Evolutionary conservation across 441 rosid genomes (phyloP), one percentile per base, ranked within the genome.

Genomic region (Erysimum pusillum): DNA sequence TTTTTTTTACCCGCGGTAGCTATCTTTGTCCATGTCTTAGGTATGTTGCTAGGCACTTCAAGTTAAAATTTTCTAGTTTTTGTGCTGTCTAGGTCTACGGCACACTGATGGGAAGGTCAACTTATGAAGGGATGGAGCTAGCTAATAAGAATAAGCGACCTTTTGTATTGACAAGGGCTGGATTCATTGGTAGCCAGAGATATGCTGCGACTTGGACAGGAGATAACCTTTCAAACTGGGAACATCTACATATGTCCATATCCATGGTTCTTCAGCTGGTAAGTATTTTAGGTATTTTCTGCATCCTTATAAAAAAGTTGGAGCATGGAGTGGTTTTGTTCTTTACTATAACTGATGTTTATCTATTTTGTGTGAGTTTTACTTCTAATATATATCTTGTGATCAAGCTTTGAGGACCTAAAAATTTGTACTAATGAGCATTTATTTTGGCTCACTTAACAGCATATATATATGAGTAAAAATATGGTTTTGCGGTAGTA

Each of bases 171-270:
- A 90, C 99, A 34, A 89, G 98, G 68, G 99, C 99, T 83, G 98
- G 99, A 82, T 96, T 91, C 69, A 76, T 88, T 63, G 97, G 98
- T 72, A 90, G 97, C 79, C 97, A 96, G 79, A 90, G 88, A 77
- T 90, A 89, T 85, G 98, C 96, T 65, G 99, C 98, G 35, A 93
- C 97, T 17, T 93, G 99, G 99, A 91, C 97, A 0, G 97, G 98
- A 66, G 99, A 96, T 86, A 96, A 96, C 79, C 85, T 90, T 75
- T 96, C 99, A 69, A 93, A 76, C 48, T 93, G 99, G 99, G 92
- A 96, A 81, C 97, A 96, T 80, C 82, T 93, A 48, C 97, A 91
- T 82, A 89, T 93, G 98, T 88, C 94, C 70, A 86, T 93, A 82
- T 82, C 94, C 22, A 91, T 96, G 98, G 89, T 93, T 28, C 97